These are phyloP conservation scores for Phytophthora pini DNA, from an alignment of 352 stramenopile genomes.

Conservation along the genomic window DNA sequence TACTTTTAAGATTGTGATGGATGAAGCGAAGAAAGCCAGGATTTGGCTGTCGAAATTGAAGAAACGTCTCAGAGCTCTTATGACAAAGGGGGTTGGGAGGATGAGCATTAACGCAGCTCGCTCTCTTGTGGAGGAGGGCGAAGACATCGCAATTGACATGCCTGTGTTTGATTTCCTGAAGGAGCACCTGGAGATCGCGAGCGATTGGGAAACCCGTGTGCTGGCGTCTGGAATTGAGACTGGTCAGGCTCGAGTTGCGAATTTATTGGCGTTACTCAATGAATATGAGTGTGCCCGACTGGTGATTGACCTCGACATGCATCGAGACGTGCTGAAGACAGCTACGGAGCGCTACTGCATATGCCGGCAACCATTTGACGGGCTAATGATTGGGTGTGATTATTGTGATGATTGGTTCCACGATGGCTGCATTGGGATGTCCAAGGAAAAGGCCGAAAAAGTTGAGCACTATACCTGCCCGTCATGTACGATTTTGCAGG, in stretches of 20 bases:
- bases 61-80: constrained; percentile 78
- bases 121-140: constrained; percentile 81
- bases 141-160: constrained; percentile 78
- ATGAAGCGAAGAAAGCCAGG: constrained; percentile 84
- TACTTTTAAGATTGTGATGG: constrained; percentile 77
- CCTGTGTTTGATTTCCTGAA: constrained; percentile 82
- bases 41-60: constrained; percentile 87
- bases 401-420: constrained; percentile 92
- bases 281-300: constrained; percentile 83
- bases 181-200: constrained; percentile 78
- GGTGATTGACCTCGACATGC: constrained; percentile 89
- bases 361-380: constrained; percentile 91
- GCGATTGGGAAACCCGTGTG: constrained; percentile 83
- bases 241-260: constrained; percentile 77
- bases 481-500: constrained; percentile 92
- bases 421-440: constrained; percentile 91
- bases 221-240: constrained; percentile 78
- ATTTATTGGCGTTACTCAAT: constrained; percentile 70
- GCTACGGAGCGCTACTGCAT: constrained; percentile 92
- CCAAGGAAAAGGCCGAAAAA: constrained; percentile 94
- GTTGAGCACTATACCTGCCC: constrained; percentile 96
- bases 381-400: constrained; percentile 91
- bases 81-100: constrained; percentile 70
- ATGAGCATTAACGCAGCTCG: constrained; percentile 68
- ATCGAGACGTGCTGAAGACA: constrained; percentile 91